A percentile compares a stretch with the other conserved stretches of the same genome.
Conservation (phyloP, 2,329 filamentous ascomycete genomes). For the Diatrype stigma region DNA sequence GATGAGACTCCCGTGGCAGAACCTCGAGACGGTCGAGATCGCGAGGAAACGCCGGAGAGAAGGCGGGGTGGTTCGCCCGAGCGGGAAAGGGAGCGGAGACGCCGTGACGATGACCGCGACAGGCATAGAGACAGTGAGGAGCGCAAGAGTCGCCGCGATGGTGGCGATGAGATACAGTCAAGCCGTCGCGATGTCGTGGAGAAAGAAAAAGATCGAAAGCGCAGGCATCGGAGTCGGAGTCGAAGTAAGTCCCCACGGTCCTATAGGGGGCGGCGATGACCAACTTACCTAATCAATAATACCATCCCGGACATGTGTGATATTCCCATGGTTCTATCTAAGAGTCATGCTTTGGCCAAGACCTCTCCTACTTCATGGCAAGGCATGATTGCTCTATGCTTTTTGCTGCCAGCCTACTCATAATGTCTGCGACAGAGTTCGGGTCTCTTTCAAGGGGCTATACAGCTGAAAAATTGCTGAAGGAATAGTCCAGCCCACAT, state of each 20-base stretch:
- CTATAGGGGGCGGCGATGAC: conserved; percentile 16
- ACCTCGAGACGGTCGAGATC: conserved; percentile 15
- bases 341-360: no score
- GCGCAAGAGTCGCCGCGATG: conserved; percentile 16
- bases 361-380: no score
- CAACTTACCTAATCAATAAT: conserved; percentile 11
- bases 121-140: conserved; percentile 17
- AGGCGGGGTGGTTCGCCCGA: conserved; percentile 21
- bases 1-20: conserved; percentile 30
- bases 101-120: conserved; percentile 25
- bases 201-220: conserved; percentile 22
- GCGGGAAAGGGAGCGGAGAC: conserved; percentile 27
- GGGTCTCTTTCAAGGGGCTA: no score
- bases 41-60: conserved; percentile 24
- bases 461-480: no score
- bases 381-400: no score
- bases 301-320: neutral
- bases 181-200: conserved; percentile 14
- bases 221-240: conserved; percentile 35
- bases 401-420: no score
- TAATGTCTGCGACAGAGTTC: no score
- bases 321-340: no score
- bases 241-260: conserved; percentile 41
- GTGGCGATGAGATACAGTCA: conserved; percentile 13
- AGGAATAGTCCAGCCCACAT: no score